Percentiles rank a stretch among this genome's conserved stretches.
Conservation (phyloP, 352 stramenopile species). For the Thalassiosira mediterranea region DNA sequence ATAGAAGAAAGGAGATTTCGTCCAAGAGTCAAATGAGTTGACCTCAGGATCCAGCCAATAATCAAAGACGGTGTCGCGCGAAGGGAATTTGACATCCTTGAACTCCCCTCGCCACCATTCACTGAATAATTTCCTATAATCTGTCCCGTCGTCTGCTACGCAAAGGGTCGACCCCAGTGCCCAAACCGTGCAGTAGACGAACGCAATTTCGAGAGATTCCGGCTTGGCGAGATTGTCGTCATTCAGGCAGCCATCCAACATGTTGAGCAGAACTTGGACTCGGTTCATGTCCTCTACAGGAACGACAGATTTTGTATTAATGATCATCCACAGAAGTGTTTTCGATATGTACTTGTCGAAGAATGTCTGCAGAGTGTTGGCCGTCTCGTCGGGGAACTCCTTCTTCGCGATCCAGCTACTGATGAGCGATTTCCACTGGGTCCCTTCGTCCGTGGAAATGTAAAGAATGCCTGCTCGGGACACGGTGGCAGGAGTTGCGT, state of each 20-base stretch:
- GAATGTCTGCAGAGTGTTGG: slow-evolving; percentile 85
- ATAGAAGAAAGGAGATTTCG: slow-evolving; percentile 83
- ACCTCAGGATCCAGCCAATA: slow-evolving; percentile 95
- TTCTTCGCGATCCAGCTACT: slow-evolving; percentile 92
- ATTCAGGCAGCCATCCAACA: slow-evolving; percentile 90
- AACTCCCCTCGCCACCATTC: slow-evolving; percentile 81
- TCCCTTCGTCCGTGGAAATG: slow-evolving; percentile 89
- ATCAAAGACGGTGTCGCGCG: slow-evolving; percentile 94
- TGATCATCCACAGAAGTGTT: slow-evolving; percentile 90
- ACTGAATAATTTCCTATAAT: slow-evolving; percentile 86
- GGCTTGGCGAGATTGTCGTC: slow-evolving; percentile 77
- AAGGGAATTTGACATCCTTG: slow-evolving; percentile 89
- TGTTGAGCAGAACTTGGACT: slow-evolving; percentile 93
- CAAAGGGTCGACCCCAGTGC: slow-evolving; percentile 94
- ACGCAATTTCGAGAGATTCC: slow-evolving; percentile 94
- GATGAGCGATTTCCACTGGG: slow-evolving; percentile 95
- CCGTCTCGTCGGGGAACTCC: slow-evolving; percentile 87
- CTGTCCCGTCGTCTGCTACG: slow-evolving; percentile 85
- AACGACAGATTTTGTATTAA: slow-evolving; percentile 92
- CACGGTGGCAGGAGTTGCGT: slow-evolving; percentile 94
- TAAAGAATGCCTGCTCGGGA: slow-evolving; percentile 95
- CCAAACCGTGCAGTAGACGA: slow-evolving; percentile 95
- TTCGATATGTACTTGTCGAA: slow-evolving; percentile 96
- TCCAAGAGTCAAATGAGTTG: slow-evolving; percentile 92
- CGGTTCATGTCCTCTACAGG: slow-evolving; percentile 91